Percentiles rank a stretch among this genome's conserved stretches.
Evolutionary conservation across 495 filamentous ascomycete genomes (phyloP).

Genomic region (Clohesyomyces aquaticus): DNA sequence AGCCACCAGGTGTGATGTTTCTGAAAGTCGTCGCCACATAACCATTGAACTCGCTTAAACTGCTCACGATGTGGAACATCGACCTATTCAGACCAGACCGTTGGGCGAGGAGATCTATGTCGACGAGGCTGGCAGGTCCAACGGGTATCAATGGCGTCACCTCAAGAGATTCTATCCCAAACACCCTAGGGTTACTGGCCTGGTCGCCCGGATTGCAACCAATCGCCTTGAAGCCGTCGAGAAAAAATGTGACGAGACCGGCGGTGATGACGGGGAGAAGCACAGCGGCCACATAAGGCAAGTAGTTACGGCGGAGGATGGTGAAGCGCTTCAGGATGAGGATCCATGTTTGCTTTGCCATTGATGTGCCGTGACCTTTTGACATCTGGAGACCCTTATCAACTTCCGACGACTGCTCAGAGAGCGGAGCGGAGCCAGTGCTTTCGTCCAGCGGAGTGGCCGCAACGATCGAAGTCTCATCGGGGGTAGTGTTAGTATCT

Average conservation of each 20-base stretch:
- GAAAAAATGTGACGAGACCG: slow-evolving; percentile 72
- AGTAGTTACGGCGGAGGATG: slow-evolving; percentile 73
- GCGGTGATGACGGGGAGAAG: slow-evolving; percentile 75
- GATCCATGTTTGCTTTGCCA: slow-evolving; percentile 67
- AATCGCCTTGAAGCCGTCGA: slow-evolving; percentile 58
- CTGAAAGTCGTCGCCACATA: slow-evolving; percentile 63
- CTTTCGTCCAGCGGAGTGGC: not conserved
- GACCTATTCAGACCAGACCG: slow-evolving; percentile 27
- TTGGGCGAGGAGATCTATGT: slow-evolving; percentile 19
- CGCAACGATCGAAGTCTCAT: too few species aligned
- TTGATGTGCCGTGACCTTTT: slow-evolving; percentile 66
- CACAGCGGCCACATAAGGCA: slow-evolving; percentile 72
- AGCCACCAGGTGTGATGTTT: slow-evolving; percentile 73
- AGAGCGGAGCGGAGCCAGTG: slow-evolving; percentile 2
- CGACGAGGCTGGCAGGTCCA: slow-evolving; percentile 56
- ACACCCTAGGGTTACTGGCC: slow-evolving; percentile 45
- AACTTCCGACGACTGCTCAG: slow-evolving; percentile 23
- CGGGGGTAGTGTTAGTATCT: slow-evolving; percentile 3
- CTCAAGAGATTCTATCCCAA: slow-evolving; percentile 47
- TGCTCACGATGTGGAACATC: slow-evolving; percentile 62
- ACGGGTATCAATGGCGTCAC: slow-evolving; percentile 57
- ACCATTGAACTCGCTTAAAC: slow-evolving; percentile 65
- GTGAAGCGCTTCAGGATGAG: slow-evolving; percentile 77
- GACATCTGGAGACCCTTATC: slow-evolving; percentile 52
- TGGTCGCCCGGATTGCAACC: slow-evolving; percentile 61